Conservation (phyloP, 2,329 filamentous ascomycete species). For the Microsporum canis region DNA sequence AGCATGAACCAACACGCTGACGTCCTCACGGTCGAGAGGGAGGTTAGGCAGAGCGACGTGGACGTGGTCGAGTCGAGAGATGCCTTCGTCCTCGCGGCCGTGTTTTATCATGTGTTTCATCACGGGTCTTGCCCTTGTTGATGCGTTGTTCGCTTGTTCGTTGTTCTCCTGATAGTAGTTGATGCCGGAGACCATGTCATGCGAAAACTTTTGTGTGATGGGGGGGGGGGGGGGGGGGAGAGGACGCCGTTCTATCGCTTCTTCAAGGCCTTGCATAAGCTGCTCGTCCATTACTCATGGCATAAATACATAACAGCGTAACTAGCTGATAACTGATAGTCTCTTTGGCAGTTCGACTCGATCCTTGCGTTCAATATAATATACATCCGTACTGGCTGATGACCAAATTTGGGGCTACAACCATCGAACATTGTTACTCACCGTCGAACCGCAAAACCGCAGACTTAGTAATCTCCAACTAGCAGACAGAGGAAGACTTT, state of each 20-base stretch:
- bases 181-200: neutral
- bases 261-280: neutral
- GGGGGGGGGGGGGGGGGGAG: no score
- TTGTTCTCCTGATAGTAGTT: neutral
- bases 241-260: neutral
- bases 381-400: neutral
- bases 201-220: neutral
- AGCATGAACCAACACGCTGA: neutral
- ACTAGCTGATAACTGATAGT: neutral
- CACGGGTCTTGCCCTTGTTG: neutral
- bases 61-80: neutral
- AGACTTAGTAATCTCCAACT: neutral
- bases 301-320: neutral
- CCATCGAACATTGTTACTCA: neutral
- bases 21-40: neutral
- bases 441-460: neutral
- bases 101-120: conserved; percentile 5
- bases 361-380: neutral
- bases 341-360: neutral
- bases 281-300: neutral
- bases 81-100: neutral
- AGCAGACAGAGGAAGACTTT: neutral
- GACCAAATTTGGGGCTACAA: neutral
- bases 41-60: neutral
- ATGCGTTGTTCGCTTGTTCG: neutral